Evolutionary conservation across 2,329 filamentous ascomycete genomes (phyloP).

Genomic region (Paecilomyces formosus): DNA sequence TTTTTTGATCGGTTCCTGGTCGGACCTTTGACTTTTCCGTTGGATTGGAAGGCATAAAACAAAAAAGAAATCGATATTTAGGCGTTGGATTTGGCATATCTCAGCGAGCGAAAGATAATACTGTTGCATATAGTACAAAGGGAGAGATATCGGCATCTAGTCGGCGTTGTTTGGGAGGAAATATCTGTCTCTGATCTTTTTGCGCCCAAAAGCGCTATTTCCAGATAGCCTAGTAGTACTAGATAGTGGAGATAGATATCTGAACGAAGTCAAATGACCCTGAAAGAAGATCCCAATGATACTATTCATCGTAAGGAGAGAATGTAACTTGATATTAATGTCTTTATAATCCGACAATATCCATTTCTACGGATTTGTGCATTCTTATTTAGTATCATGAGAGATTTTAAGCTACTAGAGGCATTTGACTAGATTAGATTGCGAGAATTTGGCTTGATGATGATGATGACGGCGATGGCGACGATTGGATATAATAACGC

Average conservation of each 20-base stretch:
- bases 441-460: neutral
- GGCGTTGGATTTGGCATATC: neutral
- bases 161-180: neutral
- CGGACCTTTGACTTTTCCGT: neutral
- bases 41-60: neutral
- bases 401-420: neutral
- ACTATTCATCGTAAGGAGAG: neutral
- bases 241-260: neutral
- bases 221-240: neutral
- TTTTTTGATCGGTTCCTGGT: neutral
- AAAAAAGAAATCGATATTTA: neutral
- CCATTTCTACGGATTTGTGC: too few species aligned
- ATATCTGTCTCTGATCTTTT: neutral
- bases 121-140: neutral
- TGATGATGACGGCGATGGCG: neutral
- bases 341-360: too few species aligned
- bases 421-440: neutral
- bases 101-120: neutral
- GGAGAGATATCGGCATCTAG: neutral
- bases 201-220: neutral
- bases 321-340: neutral
- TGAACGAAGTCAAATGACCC: neutral
- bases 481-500: neutral
- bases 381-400: too few species aligned
- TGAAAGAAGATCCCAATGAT: neutral